phyloP scores from a whole-genome alignment of 352 stramenopile species.

The Phytophthora melonis region DNA sequence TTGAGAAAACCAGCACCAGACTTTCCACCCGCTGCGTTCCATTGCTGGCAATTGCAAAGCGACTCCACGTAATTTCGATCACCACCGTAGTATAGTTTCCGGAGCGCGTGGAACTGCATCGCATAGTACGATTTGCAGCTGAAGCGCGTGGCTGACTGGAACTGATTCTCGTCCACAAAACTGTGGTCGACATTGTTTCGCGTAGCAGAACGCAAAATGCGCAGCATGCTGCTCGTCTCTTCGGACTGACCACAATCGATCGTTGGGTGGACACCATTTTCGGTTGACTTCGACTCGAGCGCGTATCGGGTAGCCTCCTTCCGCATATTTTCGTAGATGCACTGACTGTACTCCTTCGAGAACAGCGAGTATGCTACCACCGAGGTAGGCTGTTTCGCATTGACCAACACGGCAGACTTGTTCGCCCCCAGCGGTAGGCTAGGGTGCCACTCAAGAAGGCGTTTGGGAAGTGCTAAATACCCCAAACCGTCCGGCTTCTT shows the following conservation, averaged over 20 bases:
- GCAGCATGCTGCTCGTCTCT: conserved; percentile 61
- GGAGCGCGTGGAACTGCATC: conserved; percentile 89
- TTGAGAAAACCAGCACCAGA: conserved; percentile 88
- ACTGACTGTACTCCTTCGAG: conserved; percentile 83
- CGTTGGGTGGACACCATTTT: conserved; percentile 43
- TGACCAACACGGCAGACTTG: conserved; percentile 82
- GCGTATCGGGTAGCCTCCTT: conserved; percentile 53
- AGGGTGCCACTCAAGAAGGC: conserved; percentile 84
- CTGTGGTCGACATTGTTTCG: conserved; percentile 88
- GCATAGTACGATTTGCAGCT: conserved; percentile 91
- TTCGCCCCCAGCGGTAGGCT: conserved; percentile 77
- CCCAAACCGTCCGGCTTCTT: conserved; percentile 70
- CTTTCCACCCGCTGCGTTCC: conserved; percentile 88
- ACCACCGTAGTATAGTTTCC: conserved; percentile 84
- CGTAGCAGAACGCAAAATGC: conserved; percentile 67
- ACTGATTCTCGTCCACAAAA: conserved; percentile 90
- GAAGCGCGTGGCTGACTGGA: conserved; percentile 82
- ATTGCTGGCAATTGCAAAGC: conserved; percentile 87
- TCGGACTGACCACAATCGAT: conserved; percentile 36
- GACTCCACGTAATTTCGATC: conserved; percentile 90
- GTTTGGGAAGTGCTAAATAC: conserved; percentile 82
- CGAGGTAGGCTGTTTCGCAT: conserved; percentile 82
- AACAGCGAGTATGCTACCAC: conserved; percentile 88
- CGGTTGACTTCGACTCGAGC: conserved; percentile 38
- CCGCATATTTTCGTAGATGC: conserved; percentile 78